A percentile compares a stretch with the other conserved stretches of the same genome.
Evolutionary conservation across 768 basidiomycete genomes (phyloP).

Genomic region (Amanita fuliginea): DNA sequence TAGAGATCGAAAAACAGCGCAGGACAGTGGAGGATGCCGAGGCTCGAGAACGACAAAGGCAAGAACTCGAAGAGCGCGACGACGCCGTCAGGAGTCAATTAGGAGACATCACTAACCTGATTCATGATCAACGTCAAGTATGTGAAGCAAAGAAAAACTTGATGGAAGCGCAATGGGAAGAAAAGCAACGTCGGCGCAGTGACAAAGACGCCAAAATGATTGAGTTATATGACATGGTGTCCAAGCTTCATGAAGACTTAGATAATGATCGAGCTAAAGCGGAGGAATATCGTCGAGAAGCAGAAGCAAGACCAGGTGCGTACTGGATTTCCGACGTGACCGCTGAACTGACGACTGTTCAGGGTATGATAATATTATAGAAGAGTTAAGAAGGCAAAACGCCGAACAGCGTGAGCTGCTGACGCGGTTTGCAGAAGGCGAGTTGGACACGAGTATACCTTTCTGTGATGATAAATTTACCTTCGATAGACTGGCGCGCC

Average conservation of each 20-base stretch:
- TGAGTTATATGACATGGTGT: constrained; percentile 51
- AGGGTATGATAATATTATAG: constrained; percentile 53
- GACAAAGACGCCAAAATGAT: constrained; percentile 48
- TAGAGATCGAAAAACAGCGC: constrained; percentile 52
- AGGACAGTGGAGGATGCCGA: constrained; percentile 51
- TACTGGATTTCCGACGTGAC: constrained; percentile 9
- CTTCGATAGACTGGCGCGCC: constrained; percentile 48
- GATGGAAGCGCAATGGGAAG: constrained; percentile 51
- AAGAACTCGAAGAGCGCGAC: constrained; percentile 48
- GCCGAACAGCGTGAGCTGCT: constrained; percentile 48
- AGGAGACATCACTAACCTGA: constrained; percentile 58
- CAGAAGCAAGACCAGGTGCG: constrained; percentile 48
- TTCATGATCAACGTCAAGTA: constrained; percentile 56
- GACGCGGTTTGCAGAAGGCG: constrained; percentile 43
- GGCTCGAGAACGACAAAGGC: constrained; percentile 46
- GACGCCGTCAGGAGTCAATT: constrained; percentile 51
- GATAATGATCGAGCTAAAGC: constrained; percentile 36
- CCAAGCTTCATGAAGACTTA: constrained; percentile 45
- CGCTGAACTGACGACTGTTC: constrained; percentile 7
- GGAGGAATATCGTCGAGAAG: constrained; percentile 41
- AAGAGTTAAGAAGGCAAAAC: constrained; percentile 49
- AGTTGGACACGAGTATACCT: constrained; percentile 15
- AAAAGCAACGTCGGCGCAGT: constrained; percentile 46
- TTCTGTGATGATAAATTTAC: neutral
- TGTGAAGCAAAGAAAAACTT: constrained; percentile 47